Base-by-base conservation (phyloP, 148 eudicot genomes). In the Cornus kousa region DNA sequence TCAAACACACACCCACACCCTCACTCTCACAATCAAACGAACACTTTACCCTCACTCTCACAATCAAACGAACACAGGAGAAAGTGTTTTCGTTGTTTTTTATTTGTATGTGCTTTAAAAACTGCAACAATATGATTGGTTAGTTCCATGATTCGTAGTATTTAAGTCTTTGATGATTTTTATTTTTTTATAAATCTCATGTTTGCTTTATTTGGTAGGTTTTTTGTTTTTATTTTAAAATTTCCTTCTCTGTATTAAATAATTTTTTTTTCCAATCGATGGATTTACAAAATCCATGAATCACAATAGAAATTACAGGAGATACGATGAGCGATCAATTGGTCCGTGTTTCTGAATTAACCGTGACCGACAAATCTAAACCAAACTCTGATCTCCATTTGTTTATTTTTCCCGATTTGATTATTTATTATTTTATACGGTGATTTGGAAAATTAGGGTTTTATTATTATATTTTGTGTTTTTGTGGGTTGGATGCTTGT, bases 291-390 rank as follows among this genome's bases (percentile, higher is more conserved):
- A 37, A 9, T 17, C 43, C 7, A 7, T 39, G 43, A 39, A 24
- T 17, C 7, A 39, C 5, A 39, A 4, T 39, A 4, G 5, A 4
- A 7, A 39, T 39, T 39, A 39, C 43, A 74, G 73, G 92, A 84
- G 77, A 83, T 80, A 32, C 78, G 92, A 89, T 89, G 92, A 91
- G 70, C 50, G 71, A 14, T 24, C 64, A 68, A 74, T 87, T 91
- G 94, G 91, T 91, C 92, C 91, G 94, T 91, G 94, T 91, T 91
- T 91, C 94, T 85, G 94, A 87, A 75, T 81, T 74, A 73, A 81
- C 86, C 82, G 87, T 88, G 90, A 88, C 88, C 71, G 90, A 90
- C 53, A 80, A 78, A 60, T 35, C 28, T 28, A 1, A 28, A 28
- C 28, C 28, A 28, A 28, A 28, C 28, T 28, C 28, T 88, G 90